Conservation (phyloP, 2,329 filamentous ascomycete species). For the Leptographium lundbergii region DNA sequence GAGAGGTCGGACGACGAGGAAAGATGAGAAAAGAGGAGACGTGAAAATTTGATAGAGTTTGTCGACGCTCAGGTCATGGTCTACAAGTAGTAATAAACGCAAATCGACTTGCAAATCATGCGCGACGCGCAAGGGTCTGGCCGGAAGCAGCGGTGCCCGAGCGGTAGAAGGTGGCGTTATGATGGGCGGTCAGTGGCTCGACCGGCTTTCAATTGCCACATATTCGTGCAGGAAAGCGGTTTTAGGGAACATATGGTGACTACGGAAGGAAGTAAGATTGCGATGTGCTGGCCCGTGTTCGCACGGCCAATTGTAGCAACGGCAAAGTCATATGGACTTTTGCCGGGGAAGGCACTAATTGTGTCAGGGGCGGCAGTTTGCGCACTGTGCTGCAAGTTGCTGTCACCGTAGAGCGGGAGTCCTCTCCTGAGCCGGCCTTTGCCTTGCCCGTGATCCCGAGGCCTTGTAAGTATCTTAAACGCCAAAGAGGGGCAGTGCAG, state of each 20-base stretch:
- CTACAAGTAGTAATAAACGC: too few species aligned
- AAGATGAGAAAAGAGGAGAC: neutral
- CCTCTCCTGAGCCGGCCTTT: neutral
- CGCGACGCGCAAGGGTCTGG: neutral
- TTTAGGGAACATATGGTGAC: neutral
- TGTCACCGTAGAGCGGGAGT: neutral
- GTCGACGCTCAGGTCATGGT: too few species aligned
- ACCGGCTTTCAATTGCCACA: neutral
- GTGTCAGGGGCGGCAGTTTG: neutral
- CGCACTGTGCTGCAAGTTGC: neutral
- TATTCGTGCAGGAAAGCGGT: neutral
- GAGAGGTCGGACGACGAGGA: neutral
- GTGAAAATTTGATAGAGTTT: neutral
- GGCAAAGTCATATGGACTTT: neutral
- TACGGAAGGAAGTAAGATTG: neutral
- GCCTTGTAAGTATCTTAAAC: neutral
- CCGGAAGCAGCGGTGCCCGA: neutral
- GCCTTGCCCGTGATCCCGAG: neutral
- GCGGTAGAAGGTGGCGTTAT: neutral
- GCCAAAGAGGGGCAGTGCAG: too few species aligned
- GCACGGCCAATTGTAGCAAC: neutral
- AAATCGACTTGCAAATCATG: neutral
- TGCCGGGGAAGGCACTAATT: neutral
- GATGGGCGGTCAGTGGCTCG: conserved; percentile 2
- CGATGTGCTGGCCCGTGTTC: neutral